Evolutionary conservation across 495 filamentous ascomycete species (phyloP).

Genomic region (Evansstolkia leycettana): DNA sequence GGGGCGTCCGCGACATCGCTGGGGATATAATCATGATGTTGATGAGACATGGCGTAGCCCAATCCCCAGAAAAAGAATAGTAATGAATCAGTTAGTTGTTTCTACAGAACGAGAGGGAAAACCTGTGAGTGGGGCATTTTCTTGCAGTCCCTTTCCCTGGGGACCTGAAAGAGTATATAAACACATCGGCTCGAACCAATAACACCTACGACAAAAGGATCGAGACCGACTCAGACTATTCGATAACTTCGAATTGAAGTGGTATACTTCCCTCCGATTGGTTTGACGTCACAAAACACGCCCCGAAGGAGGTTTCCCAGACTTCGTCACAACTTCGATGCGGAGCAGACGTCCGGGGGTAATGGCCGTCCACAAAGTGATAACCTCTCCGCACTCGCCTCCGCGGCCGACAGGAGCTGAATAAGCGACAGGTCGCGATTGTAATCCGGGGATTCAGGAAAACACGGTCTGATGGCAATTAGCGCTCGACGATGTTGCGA

Average conservation of each 20-base stretch:
- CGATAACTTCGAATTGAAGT: too few relatives aligned
- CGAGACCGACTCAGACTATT: too few relatives aligned
- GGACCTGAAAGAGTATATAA: background rate
- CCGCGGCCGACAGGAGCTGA: background rate
- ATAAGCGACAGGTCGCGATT: conserved; percentile 1
- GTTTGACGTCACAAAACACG: conserved; percentile 1
- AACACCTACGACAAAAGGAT: too few relatives aligned
- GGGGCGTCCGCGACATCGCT: background rate
- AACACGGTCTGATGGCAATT: background rate
- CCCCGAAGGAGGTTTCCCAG: background rate
- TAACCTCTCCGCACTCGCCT: background rate
- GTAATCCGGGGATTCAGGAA: background rate
- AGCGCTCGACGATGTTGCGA: background rate
- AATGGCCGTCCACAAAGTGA: background rate
- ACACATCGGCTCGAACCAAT: background rate
- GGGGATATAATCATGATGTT: conserved; percentile 1
- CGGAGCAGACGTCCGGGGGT: background rate
- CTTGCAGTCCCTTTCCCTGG: too few relatives aligned
- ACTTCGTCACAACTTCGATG: background rate
- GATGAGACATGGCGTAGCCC: conserved; percentile 3
- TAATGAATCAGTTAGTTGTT: conserved; percentile 1
- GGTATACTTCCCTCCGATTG: background rate
- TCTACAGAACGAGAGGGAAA: background rate
- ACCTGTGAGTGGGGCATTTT: too few relatives aligned
- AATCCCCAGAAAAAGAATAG: background rate